Evolutionary conservation across 805 yeast genomes (phyloP).

Genomic region (Starmera dryadoides): DNA sequence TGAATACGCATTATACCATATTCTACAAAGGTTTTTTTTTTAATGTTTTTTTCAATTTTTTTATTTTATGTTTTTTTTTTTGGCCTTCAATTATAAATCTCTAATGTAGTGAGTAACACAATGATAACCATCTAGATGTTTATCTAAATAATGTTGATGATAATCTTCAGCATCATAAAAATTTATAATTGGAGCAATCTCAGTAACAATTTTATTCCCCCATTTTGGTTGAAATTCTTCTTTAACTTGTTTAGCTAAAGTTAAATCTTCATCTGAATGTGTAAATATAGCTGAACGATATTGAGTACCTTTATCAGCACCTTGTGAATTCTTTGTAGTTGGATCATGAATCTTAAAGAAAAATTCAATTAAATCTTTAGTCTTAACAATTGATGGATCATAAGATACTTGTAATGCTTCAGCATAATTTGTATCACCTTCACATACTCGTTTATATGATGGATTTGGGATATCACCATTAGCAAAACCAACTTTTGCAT

Average conservation of each 20-base stretch:
- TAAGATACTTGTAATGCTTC: conserved; percentile 81
- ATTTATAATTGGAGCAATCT: conserved; percentile 54
- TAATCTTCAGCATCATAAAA: conserved; percentile 96
- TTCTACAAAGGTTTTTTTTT: background rate
- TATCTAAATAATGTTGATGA: conserved; percentile 76
- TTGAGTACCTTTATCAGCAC: conserved; percentile 85
- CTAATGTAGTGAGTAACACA: conserved; percentile 87
- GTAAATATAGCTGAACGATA: conserved; percentile 80
- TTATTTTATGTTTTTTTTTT: background rate
- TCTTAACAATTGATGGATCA: conserved; percentile 58
- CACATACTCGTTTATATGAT: conserved; percentile 65
- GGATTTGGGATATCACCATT: conserved; percentile 59
- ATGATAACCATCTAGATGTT: conserved; percentile 81
- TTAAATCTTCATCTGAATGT: conserved; percentile 39
- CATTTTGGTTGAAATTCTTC: conserved; percentile 61
- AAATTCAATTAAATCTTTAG: conserved; percentile 64
- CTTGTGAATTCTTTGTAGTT: conserved; percentile 75
- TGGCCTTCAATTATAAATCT: conserved; percentile 21
- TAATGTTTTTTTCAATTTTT: background rate
- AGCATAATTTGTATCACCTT: conserved; percentile 67
- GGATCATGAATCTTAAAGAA: conserved; percentile 95
- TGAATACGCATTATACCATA: background rate
- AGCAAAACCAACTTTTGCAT: conserved; percentile 83
- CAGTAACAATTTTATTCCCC: conserved; percentile 62
- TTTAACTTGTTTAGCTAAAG: conserved; percentile 37